phyloP scores from a whole-genome alignment of 768 basidiomycete genomes.

The Tricholoma terreum region DNA sequence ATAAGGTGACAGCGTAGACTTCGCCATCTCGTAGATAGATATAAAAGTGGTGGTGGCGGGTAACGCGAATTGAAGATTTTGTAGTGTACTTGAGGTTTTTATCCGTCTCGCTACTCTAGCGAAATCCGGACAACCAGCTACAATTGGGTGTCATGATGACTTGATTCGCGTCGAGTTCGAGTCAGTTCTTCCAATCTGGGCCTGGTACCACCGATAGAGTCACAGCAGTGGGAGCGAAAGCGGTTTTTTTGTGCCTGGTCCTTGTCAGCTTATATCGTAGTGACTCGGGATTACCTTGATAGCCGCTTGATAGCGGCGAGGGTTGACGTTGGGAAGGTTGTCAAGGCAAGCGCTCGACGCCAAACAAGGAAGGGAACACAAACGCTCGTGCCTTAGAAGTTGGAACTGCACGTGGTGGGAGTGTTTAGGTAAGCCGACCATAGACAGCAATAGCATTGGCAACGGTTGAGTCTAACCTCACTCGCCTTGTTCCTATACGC shows the following conservation, averaged over 20 bases:
- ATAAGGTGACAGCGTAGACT: slow-evolving; percentile 8
- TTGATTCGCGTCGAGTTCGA: not conserved
- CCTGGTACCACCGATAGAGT: too few species aligned
- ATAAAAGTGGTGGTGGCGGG: too few species aligned
- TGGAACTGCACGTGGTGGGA: not conserved
- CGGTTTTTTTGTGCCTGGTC: not conserved
- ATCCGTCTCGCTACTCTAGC: not conserved
- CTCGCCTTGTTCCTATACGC: not conserved
- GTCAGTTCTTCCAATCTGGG: not conserved
- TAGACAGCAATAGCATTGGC: not conserved
- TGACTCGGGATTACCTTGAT: not conserved
- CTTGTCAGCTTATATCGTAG: not conserved
- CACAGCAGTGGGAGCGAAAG: too few species aligned
- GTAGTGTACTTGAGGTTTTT: not conserved
- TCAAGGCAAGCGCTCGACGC: not conserved
- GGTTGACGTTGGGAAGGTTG: not conserved
- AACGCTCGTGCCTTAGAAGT: not conserved
- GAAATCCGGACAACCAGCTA: not conserved
- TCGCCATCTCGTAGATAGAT: slow-evolving; percentile 6
- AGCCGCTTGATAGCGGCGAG: not conserved
- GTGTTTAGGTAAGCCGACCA: not conserved
- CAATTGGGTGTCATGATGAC: not conserved
- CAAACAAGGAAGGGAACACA: not conserved
- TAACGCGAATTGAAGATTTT: too few species aligned
- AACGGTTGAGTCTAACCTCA: not conserved